Evolutionary conservation across 2,329 filamentous ascomycete genomes (phyloP).

Genomic region (Clarireedia monteithiana): DNA sequence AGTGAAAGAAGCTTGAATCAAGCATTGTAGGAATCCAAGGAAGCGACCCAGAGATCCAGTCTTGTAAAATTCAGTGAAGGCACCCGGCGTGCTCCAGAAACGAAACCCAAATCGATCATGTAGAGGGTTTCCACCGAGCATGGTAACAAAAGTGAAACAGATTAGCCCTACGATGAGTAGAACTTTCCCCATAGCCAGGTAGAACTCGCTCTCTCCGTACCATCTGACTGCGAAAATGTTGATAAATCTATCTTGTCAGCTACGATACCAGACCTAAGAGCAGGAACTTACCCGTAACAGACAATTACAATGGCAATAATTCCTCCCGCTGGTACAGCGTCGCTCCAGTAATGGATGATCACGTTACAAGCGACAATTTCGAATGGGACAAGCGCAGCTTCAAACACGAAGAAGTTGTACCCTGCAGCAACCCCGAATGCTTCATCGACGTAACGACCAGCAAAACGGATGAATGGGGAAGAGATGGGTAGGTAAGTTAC

Average conservation of each 20-base stretch:
- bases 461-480: slow-evolving; percentile 71
- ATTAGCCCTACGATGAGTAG: slow-evolving; percentile 27
- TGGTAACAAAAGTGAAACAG: slow-evolving; percentile 29
- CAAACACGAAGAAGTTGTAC: slow-evolving; percentile 68
- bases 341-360: slow-evolving; percentile 42
- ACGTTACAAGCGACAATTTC: slow-evolving; percentile 36
- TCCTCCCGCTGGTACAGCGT: slow-evolving; percentile 35
- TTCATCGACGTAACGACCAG: slow-evolving; percentile 67
- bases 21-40: slow-evolving; percentile 42
- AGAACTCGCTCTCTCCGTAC: slow-evolving; percentile 55
- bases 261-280: slow-evolving; percentile 29
- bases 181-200: slow-evolving; percentile 29
- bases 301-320: slow-evolving; percentile 49
- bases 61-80: slow-evolving; percentile 34
- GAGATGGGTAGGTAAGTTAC: slow-evolving; percentile 70
- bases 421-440: slow-evolving; percentile 66
- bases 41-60: slow-evolving; percentile 40
- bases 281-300: slow-evolving; percentile 29
- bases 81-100: slow-evolving; percentile 42
- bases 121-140: slow-evolving; percentile 29
- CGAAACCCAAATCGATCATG: slow-evolving; percentile 32
- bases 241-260: slow-evolving; percentile 33
- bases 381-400: slow-evolving; percentile 42
- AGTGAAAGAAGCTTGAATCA: slow-evolving; percentile 42
- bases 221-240: slow-evolving; percentile 42